These are phyloP conservation scores for Pseudogymnoascus pannorum DNA, from an alignment of 2,329 filamentous ascomycete species.

Conservation along the genomic window DNA sequence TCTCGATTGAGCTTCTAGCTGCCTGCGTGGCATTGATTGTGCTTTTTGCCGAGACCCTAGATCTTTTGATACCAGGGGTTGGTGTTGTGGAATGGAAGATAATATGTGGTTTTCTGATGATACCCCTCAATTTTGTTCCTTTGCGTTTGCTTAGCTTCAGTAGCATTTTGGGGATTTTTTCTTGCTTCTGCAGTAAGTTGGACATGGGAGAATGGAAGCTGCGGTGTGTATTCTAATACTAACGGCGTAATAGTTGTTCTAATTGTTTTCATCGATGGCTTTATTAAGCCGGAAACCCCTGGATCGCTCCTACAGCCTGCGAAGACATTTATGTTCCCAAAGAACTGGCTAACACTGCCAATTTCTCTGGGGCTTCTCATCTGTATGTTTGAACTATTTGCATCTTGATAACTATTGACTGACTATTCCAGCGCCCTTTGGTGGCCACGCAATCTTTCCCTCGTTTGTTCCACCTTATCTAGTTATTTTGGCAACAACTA, in stretches of 20 bases:
- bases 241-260: constrained; percentile 57
- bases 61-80: constrained; percentile 66
- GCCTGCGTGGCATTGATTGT: constrained; percentile 86
- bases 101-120: constrained; percentile 67
- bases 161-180: constrained; percentile 86
- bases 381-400: constrained; percentile 38
- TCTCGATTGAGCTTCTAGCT: constrained; percentile 79
- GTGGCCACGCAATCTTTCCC: constrained; percentile 64
- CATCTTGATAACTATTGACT: neutral
- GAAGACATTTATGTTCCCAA: constrained; percentile 71
- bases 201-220: constrained; percentile 14
- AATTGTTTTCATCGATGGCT: constrained; percentile 77
- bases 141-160: constrained; percentile 80
- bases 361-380: constrained; percentile 86
- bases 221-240: constrained; percentile 18
- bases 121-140: constrained; percentile 79
- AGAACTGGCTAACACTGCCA: constrained; percentile 80
- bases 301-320: constrained; percentile 80
- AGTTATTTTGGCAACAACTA: neutral
- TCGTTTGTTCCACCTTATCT: neutral
- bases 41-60: constrained; percentile 85
- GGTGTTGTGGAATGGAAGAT: constrained; percentile 74
- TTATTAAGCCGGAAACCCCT: constrained; percentile 69
- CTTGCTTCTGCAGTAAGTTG: constrained; percentile 74
- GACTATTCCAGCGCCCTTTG: constrained; percentile 42